Evolutionary conservation across 768 basidiomycete species (phyloP).

Genomic region (Pleurotus tuoliensis): DNA sequence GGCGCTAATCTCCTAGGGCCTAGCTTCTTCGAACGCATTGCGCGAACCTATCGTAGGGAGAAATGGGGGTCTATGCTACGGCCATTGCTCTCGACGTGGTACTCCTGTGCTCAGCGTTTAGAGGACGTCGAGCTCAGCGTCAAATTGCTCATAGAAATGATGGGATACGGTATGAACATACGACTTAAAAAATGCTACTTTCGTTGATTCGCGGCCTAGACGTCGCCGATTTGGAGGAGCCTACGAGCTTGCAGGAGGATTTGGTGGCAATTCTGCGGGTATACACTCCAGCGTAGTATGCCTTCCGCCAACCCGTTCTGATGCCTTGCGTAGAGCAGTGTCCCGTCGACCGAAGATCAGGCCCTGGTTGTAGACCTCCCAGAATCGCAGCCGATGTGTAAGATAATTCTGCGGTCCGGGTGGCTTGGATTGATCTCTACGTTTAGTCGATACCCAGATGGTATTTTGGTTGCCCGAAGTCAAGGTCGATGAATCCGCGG

Average conservation of each 20-base stretch:
- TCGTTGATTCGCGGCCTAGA: conserved; percentile 19
- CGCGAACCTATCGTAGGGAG: conserved; percentile 83
- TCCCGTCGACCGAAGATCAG: conserved; percentile 55
- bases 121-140: conserved; percentile 77
- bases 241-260: conserved; percentile 59
- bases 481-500: conserved; percentile 53
- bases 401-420: conserved; percentile 17
- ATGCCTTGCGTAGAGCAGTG: conserved; percentile 51
- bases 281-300: conserved; percentile 5
- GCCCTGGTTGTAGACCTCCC: conserved; percentile 58
- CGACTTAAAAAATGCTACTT: not conserved
- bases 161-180: conserved; percentile 60
- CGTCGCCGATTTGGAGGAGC: conserved; percentile 39
- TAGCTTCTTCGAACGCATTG: conserved; percentile 93
- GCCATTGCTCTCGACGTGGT: conserved; percentile 76
- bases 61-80: conserved; percentile 73
- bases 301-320: not conserved
- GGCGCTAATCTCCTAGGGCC: not conserved
- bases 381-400: conserved; percentile 63
- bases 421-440: not conserved
- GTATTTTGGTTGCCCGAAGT: conserved; percentile 72
- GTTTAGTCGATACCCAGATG: conserved; percentile 57
- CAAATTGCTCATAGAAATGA: conserved; percentile 76
- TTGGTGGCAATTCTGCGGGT: conserved; percentile 73
- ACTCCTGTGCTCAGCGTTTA: conserved; percentile 74